Percentiles rank a stretch among this genome's conserved stretches.
These are phyloP conservation scores for Pyrus betulifolia DNA, from an alignment of 306 rosid species.

Conservation along the genomic window DNA sequence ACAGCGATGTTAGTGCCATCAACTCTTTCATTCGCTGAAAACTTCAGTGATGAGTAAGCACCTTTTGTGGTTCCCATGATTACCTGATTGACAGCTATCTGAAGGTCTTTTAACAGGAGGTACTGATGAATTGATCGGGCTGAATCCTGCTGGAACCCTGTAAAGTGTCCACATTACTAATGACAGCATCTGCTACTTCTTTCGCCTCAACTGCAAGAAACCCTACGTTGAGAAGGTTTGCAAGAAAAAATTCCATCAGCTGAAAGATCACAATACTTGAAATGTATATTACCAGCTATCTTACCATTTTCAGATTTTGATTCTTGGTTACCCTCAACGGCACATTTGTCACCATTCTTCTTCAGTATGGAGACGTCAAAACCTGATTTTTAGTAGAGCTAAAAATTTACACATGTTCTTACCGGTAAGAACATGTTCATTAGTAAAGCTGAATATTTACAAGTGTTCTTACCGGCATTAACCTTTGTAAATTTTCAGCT, in stretches of 20 bases:
- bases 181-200: slow-evolving; percentile 23
- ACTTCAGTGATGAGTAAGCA: slow-evolving; percentile 3
- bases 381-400: slow-evolving; percentile 12
- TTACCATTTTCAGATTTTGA: slow-evolving; percentile 32
- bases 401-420: no score
- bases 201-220: slow-evolving; percentile 42
- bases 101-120: slow-evolving; percentile 69
- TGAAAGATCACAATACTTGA: slow-evolving; percentile 3
- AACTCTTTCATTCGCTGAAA: slow-evolving; percentile 35
- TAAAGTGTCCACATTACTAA: slow-evolving; percentile 14
- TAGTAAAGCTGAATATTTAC: no score
- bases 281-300: slow-evolving; percentile 34
- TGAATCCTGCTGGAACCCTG: slow-evolving; percentile 21
- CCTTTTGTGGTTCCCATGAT: slow-evolving; percentile 10
- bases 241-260: background rate
- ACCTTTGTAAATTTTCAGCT: no score
- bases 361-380: slow-evolving; percentile 12
- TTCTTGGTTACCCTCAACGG: slow-evolving; percentile 23
- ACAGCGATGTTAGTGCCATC: slow-evolving; percentile 18
- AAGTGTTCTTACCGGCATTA: no score
- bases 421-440: accelerated
- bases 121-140: slow-evolving; percentile 30
- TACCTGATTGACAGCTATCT: slow-evolving; percentile 53
- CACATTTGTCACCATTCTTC: slow-evolving; percentile 29
- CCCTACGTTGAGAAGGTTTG: slow-evolving; percentile 16